A percentile compares a stretch with the other conserved stretches of the same genome.
Evolutionary conservation across 495 filamentous ascomycete species (phyloP).

Genomic region (Xylaria cubensis): DNA sequence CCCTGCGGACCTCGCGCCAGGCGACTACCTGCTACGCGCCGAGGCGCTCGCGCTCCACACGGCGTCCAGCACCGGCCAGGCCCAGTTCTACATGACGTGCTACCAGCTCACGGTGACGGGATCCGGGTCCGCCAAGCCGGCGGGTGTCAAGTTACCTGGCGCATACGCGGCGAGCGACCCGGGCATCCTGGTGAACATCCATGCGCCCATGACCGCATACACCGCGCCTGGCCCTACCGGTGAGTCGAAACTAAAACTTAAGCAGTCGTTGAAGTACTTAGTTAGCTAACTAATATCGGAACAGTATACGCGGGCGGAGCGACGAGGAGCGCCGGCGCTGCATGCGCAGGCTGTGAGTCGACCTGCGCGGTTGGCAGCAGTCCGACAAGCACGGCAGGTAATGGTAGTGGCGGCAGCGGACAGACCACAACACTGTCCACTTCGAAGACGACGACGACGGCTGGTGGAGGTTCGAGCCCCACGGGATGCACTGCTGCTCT

Average conservation of each 20-base stretch:
- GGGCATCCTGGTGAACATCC: constrained; percentile 59
- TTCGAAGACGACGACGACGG: constrained; percentile 34
- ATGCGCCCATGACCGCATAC: constrained; percentile 44
- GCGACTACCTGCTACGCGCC: constrained; percentile 61
- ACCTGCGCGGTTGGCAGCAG: constrained; percentile 47
- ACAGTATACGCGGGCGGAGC: constrained; percentile 49
- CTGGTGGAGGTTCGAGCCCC: constrained; percentile 31
- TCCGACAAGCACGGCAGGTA: constrained; percentile 33
- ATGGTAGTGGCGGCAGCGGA: constrained; percentile 18
- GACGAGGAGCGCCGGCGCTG: constrained; percentile 43
- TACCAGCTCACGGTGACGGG: constrained; percentile 52
- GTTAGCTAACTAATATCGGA: constrained; percentile 6
- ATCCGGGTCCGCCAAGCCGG: constrained; percentile 43
- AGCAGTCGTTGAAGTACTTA: background rate
- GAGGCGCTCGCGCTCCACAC: constrained; percentile 61
- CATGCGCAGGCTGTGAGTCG: constrained; percentile 48
- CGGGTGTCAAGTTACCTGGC: constrained; percentile 52
- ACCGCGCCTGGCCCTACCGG: constrained; percentile 46
- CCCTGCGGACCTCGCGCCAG: constrained; percentile 53
- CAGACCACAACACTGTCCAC: constrained; percentile 22
- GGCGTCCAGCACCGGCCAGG: constrained; percentile 45
- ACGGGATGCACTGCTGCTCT: constrained; percentile 42
- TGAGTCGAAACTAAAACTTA: background rate
- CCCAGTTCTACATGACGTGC: constrained; percentile 61
- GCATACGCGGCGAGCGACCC: constrained; percentile 57